A percentile compares a stretch with the other conserved stretches of the same genome.
Conservation (phyloP, 306 rosid genomes). For the Dalbergia cochinchinensis region DNA sequence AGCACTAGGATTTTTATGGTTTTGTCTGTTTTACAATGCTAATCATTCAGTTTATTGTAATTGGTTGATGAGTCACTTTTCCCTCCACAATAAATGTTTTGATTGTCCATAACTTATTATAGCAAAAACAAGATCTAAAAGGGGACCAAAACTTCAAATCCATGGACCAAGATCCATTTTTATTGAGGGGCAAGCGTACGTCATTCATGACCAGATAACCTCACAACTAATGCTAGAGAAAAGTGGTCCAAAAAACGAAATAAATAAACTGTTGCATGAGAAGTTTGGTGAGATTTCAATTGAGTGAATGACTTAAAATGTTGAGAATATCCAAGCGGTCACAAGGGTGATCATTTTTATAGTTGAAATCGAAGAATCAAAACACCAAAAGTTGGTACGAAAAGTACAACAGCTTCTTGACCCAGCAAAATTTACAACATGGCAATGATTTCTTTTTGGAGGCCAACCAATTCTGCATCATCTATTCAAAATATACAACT, state of each 20-base stretch:
- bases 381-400: constrained; percentile 36
- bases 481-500: constrained; percentile 42
- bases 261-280: constrained; percentile 11
- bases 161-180: too few species aligned
- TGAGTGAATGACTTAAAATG: background rate
- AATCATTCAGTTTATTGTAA: constrained; percentile 29
- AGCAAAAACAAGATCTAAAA: background rate
- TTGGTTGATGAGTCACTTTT: constrained; percentile 27
- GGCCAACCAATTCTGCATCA: constrained; percentile 41
- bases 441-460: constrained; percentile 39
- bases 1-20: background rate
- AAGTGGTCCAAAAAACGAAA: background rate
- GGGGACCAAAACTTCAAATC: too few species aligned
- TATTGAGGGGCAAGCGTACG: too few species aligned
- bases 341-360: constrained; percentile 1
- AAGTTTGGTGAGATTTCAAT: constrained; percentile 37
- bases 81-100: constrained; percentile 1
- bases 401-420: constrained; percentile 43
- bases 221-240: background rate
- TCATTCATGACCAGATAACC: constrained; percentile 13
- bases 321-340: constrained; percentile 9
- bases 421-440: constrained; percentile 36
- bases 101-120: background rate
- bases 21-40: constrained; percentile 14
- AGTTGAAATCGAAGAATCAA: constrained; percentile 25